Evolutionary conservation across 2,329 filamentous ascomycete genomes (phyloP), one percentile per base, ranked within the genome.

Genomic region (Mycosphaerella arachidis): DNA sequence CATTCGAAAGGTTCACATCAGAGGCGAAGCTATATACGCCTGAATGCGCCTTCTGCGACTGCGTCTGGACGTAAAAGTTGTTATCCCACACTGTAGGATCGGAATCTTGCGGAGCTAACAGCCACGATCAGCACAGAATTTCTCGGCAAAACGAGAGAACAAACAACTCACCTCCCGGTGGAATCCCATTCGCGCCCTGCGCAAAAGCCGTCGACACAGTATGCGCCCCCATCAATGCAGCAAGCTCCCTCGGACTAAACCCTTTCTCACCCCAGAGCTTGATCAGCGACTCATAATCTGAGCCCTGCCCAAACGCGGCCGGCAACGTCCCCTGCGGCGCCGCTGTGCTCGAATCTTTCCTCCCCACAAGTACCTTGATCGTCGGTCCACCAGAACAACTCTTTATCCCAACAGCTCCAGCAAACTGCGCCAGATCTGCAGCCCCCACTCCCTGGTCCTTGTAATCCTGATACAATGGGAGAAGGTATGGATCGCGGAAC

Each of bases 141-240:
- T 8, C 10, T 13, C 46, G 5, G 31, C 31, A n/a, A 50, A 50
- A 12, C 46, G 24, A 27, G 9, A 29, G 35, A 24, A 8, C 18
- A 6, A 24, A 12, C 4, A 4, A 50, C 46, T 50, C 18, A 50
- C 46, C 68, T 52, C 74, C 76, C 10, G 73, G 70, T 4, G 64
- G 63, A 20, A 69, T 58, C 3, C 63, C 62, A 52, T 68, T 63
- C 45, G 55, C 40, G 45, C 59, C 55, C 48, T 67, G 58, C 16
- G 74, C 69, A 54, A 73, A 75, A 66, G 84, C 81, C 63, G 73
- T 76, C 8, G 79, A 77, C 7, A 77, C 73, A 4, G 78, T 78
- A 68, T 85, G 83, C 0, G 83, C 82, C 55, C 83, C 83, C 4
- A 85, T 67, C 1, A 85, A 77, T 0, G 82, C 82, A 2, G 80